Base-by-base conservation (phyloP, 176 grass and related monocot genomes). In the Aegilops bicornis region DNA sequence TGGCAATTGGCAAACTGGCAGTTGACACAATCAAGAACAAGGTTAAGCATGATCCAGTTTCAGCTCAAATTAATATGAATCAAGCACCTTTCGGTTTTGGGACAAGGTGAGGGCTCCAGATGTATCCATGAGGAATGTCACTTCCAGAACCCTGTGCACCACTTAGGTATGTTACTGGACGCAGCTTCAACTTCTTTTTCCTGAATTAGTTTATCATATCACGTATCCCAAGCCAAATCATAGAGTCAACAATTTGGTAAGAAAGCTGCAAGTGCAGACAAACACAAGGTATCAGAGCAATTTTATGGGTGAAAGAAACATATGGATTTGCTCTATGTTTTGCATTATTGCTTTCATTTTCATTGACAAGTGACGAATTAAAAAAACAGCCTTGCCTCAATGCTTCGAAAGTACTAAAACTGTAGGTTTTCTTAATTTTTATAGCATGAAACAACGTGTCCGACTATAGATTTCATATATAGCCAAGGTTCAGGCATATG, bases 201-300 rank as follows among this genome's bases (percentile, higher is more conserved):
- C 97, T 96, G 73, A 99, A 99, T 39, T 99, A 94, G 79, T 99
- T 99, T 89, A 99, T 99, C 89, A 99, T 99, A 82, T 99, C 97
- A 1, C 92, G 85, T 84, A 99, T 99, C 47, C 97, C 97, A 80
- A 99, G 92, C 97, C 97, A 99, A 86, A 99, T 99, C 97, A 96
- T 99, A 14, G 92, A 94, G 73, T 99, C 97, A 40, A 99, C 94
- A 84, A 96, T 92, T 87, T 96, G 88, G 63, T 99, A 99, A 15
- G 97, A 98, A 85, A 98, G 87, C 97, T 99, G 90, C 61, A 92
- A 89, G 62, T 24, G 36, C 66, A 58, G 17, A 83, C 73, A 85
- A 42, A 32, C 16, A 82, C 58, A 35, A 86, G 67, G 15, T 67
- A 87, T 40, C 73, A 80, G 11, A 84, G 2, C 42, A 71, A 50